Evolutionary conservation across 116 monocot genomes (phyloP), one percentile per base, ranked within the genome.

Genomic region (Papilionanthe hybrid): DNA sequence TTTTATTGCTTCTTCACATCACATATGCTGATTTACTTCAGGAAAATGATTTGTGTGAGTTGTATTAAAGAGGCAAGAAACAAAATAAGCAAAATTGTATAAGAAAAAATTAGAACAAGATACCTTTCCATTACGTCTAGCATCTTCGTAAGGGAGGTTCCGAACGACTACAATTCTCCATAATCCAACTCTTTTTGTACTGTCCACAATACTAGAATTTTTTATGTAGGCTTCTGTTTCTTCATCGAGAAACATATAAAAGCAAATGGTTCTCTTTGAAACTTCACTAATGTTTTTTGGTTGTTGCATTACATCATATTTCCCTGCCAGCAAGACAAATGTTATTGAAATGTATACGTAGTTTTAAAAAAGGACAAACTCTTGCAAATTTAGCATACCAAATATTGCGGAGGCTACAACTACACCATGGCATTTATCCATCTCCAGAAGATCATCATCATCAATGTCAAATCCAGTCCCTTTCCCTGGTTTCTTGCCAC

Each of bases 161-260:
- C 82, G 88, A 74, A 99, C 93, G 50, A 93, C 86, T 41, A 99
- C 87, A 32, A 93, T 72, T 86, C 90, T 94, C 99, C 99, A 99
- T 72, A 99, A 79, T 13, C 99, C 99, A 80, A 94, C 81, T 81
- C 72, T 84, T 55, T 82, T 90, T 32, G 73, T 80, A 43, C 72
- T 82, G 60, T 88, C 81, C 30, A 91, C 4, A 7, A 60, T 79
- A 79, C 77, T 95, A 77, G 87, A 85, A 45, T 99, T 99, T 86
- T 72, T 95, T 74, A 99, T 88, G 48, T 90, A 93, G 42, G 87
- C 83, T 76, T 91, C 87, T 68, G 99, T 99, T 84, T 93, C 91
- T 85, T 95, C 94, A 92, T 99, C 99, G 57, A 99, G 89, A 86
- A 99, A 99, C 91, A 99, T 93, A 84, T 84, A 99, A 84, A 99